phyloP scores from a whole-genome alignment of 2,329 filamentous ascomycete species.

The Raffaelea deltoideospora region DNA sequence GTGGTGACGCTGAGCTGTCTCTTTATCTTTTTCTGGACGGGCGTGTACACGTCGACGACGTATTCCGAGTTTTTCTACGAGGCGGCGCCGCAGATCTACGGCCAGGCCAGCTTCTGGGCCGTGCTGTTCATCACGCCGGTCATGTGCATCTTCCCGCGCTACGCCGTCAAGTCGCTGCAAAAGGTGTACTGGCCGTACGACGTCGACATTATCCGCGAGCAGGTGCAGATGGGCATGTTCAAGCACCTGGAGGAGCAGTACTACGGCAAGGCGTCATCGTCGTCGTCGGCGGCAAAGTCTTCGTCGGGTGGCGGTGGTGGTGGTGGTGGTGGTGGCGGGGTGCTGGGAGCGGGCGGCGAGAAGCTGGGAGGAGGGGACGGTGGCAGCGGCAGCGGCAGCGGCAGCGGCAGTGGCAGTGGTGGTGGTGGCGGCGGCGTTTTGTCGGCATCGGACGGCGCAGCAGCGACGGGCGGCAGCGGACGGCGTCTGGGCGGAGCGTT shows the following conservation, averaged over 20 bases:
- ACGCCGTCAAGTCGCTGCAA: conserved; percentile 72
- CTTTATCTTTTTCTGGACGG: conserved; percentile 92
- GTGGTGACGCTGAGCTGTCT: conserved; percentile 71
- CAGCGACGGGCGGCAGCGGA: conserved; percentile 36
- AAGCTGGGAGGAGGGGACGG: conserved; percentile 27
- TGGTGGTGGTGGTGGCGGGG: background rate
- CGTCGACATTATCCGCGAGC: conserved; percentile 89
- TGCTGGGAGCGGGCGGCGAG: conserved; percentile 20
- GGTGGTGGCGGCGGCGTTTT: no score
- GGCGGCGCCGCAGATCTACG: conserved; percentile 64
- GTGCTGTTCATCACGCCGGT: conserved; percentile 63
- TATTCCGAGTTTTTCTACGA: conserved; percentile 51
- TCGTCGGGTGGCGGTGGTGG: conserved; percentile 15
- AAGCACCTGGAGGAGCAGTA: conserved; percentile 40
- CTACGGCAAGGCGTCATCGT: no score
- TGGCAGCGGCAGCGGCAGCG: background rate
- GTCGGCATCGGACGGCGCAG: conserved; percentile 4
- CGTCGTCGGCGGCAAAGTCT: no score
- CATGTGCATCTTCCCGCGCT: conserved; percentile 75
- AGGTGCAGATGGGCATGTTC: conserved; percentile 72
- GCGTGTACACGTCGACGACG: conserved; percentile 52
- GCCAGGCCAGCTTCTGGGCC: conserved; percentile 75
- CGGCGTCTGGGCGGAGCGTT: no score
- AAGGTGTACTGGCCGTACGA: conserved; percentile 91
- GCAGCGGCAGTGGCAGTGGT: no score